A percentile compares a stretch with the other conserved stretches of the same genome.
These are phyloP conservation scores for Bruguiera parviflora DNA, from an alignment of 345 rosid genomes.

Conservation along the genomic window DNA sequence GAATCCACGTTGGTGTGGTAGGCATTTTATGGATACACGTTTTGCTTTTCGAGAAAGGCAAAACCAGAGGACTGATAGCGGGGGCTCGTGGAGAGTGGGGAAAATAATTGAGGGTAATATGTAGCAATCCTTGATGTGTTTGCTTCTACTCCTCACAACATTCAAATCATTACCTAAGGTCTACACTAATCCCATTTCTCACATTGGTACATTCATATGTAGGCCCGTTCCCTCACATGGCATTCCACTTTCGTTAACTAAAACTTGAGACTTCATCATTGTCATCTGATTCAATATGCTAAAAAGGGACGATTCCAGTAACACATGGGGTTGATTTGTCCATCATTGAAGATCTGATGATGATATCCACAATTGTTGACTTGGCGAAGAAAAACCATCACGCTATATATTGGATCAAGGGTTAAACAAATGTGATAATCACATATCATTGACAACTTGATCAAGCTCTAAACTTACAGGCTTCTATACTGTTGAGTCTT, in stretches of 20 bases:
- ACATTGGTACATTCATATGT: conserved; percentile 2
- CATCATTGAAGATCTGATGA: conserved; percentile 36
- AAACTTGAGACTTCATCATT: conserved; percentile 37
- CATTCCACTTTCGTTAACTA: conserved; percentile 28
- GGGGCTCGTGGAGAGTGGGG: conserved; percentile 17
- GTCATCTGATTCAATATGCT: conserved; percentile 23
- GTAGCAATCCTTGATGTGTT: conserved; percentile 56
- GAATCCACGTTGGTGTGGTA: conserved; percentile 29
- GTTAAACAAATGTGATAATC: not conserved
- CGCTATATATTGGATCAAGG: not conserved
- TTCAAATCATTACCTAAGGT: conserved; percentile 40
- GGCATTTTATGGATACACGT: conserved; percentile 12
- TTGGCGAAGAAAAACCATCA: not conserved
- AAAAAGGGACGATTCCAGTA: conserved; percentile 14
- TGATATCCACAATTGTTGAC: not conserved
- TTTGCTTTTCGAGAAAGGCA: conserved; percentile 28
- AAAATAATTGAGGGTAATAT: conserved; percentile 29
- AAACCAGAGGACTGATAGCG: conserved; percentile 1
- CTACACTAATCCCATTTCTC: conserved; percentile 16
- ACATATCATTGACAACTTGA: not conserved
- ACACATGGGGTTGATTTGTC: conserved; percentile 20
- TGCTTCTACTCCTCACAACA: conserved; percentile 49
- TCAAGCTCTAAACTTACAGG: not conserved
- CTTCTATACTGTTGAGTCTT: not conserved
- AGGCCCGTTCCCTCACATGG: conserved; percentile 22